Base-by-base conservation (phyloP, 768 basidiomycete species). In the Mycena rosella region DNA sequence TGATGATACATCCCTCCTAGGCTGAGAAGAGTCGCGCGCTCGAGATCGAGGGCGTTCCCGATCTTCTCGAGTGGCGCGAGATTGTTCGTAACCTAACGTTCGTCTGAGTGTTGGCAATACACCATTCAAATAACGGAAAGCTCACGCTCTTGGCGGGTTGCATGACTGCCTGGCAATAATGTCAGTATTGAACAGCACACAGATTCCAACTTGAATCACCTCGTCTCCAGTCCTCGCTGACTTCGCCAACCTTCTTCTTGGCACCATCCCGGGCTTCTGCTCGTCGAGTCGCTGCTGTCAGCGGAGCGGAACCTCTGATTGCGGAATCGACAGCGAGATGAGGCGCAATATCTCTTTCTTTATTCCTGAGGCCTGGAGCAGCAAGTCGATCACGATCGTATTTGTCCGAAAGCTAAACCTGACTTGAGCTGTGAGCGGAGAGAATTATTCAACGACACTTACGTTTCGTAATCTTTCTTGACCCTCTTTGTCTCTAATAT, bases 221-320 rank as follows among this genome's bases (percentile, higher is more conserved):
- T 88, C 92, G 86, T 75, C 94, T 86, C 94, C 94, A 96, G 74
- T 96, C 94, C 72, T 95, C 92, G 72, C 88, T 89, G 27, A 83
- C 83, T 76, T 95, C 94, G 40, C 89, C 91, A 48, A 84, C 83
- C 78, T 91, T 91, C 81, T 89, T 90, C 81, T 88, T 91, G 49
- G 80, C 74, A 60, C 81, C 68, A 30, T 94, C 92, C 73, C 89
- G 83, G 29, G 82, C 80, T 64, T 93, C 91, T 53, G 82, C 77
- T 53, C 87, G 80, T 61, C 92, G 86, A 55, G 86, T 80, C 45
- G 85, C 72, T 32, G 80, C 74, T 59, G 82, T 73, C 6, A 82
- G 72, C 26, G 75, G 81, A 22, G 82, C 70, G 51, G 80, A 74
- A 38, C 84, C 76, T 66, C 86, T 81, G 38, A 81, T 79, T 10